Percentiles rank a stretch among this genome's conserved stretches.
Evolutionary conservation across 2,329 filamentous ascomycete genomes (phyloP).

Genomic region (Leptographium galeiforme): DNA sequence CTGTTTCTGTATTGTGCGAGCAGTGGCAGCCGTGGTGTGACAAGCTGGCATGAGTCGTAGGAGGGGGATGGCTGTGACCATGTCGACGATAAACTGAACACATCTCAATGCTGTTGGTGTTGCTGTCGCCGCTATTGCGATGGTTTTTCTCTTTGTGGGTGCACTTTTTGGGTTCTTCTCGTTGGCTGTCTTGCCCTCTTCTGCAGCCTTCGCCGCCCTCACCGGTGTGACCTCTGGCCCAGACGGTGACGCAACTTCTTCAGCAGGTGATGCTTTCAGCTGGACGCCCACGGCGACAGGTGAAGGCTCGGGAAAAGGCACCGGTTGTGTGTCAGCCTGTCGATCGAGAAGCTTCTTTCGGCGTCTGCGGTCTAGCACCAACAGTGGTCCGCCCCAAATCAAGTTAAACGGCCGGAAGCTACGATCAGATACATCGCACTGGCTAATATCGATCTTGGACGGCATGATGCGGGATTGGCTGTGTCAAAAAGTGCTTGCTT

Average conservation of each 20-base stretch:
- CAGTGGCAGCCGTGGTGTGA: not conserved
- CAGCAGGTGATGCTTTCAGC: not conserved
- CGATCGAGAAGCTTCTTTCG: not conserved
- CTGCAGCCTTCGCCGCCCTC: not conserved
- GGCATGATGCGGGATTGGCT: not conserved
- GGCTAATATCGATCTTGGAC: not conserved
- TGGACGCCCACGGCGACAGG: not conserved
- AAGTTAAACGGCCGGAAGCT: conserved; percentile 1
- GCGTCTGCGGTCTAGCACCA: not conserved
- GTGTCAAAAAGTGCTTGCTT: no score
- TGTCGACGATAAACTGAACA: not conserved
- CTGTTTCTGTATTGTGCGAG: not conserved
- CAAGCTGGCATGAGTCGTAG: not conserved
- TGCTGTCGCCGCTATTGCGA: not conserved
- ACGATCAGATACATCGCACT: not conserved
- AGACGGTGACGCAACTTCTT: not conserved
- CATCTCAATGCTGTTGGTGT: not conserved
- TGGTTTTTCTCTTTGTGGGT: not conserved
- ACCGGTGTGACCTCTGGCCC: not conserved
- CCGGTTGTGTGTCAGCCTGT: not conserved
- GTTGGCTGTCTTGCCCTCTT: not conserved
- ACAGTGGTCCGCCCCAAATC: conserved; percentile 2
- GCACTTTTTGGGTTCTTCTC: not conserved
- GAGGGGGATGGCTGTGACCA: not conserved
- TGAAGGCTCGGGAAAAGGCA: not conserved